Base-by-base conservation (phyloP, 179 eudicot genomes). In the Corrigiola litoralis region DNA sequence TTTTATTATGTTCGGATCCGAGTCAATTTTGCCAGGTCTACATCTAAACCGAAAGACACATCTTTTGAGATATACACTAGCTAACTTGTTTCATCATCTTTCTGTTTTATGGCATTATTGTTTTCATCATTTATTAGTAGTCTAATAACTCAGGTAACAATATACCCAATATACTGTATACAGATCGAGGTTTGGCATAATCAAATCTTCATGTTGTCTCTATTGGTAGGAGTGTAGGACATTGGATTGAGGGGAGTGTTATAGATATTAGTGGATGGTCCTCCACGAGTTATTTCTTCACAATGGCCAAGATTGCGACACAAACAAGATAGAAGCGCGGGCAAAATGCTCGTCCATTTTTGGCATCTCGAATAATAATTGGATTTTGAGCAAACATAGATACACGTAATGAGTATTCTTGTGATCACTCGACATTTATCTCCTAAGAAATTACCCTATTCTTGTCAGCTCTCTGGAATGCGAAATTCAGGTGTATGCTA, bases 241-340 rank as follows among this genome's bases (percentile, higher is more conserved):
- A 25, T 58, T 36, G 50, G 25, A 50, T 7, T 25, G 34, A 9
- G 58, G 44, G 32, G 31, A 33, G 58, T n/a, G 45, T 2, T 2
- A 37, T 7, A 64, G 56, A 50, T 64, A 34, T 51, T 24, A 64
- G 48, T 20, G 4, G 17, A 51, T 50, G 59, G 58, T 64, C 59
- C 58, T 46, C 67, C 5, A 21, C 5, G 6, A 11, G 20, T 64
- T 51, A 49, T 58, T 36, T 64, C 33, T 51, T 55, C 61, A 20
- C 44, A 20, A 5, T 69, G 38, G 66, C 46, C 51, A 21, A 28
- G 29, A 29, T 53, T 66, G 53, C 23, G 32, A 42, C 50, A 21
- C 28, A 38, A 64, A 29, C 31, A 10, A 34, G 23, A 21, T 20
- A 18, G 0, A 14, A 27, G 2, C 3, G 40, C 12, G 21, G 16